Percentiles rank a stretch among this genome's conserved stretches.
Evolutionary conservation across 306 rosid species (phyloP).

Genomic region (Arachis stenosperma): DNA sequence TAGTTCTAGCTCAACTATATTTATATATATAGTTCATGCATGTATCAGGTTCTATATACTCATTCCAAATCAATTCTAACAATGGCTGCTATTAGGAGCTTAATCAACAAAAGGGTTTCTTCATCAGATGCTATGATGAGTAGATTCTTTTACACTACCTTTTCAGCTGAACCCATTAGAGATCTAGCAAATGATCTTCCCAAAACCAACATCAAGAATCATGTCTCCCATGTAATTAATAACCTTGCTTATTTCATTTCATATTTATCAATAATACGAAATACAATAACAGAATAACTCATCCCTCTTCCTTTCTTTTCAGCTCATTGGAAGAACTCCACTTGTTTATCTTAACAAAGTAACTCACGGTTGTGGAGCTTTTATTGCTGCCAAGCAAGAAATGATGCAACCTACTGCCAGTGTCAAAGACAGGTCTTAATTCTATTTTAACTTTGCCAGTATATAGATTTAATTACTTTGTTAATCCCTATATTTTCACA

Average conservation of each 20-base stretch:
- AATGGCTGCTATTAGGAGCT: not conserved
- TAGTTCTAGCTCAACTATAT: too few species aligned
- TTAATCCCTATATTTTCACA: too few species aligned
- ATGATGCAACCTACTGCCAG: slow-evolving; percentile 98
- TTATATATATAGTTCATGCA: too few species aligned
- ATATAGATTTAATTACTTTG: not conserved
- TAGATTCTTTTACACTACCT: not conserved
- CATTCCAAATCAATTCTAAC: not conserved
- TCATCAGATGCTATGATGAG: not conserved
- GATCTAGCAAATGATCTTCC: slow-evolving; percentile 84
- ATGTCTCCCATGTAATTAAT: slow-evolving; percentile 65
- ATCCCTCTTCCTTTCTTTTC: slow-evolving; percentile 21
- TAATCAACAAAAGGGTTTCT: not conserved
- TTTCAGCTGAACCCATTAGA: slow-evolving; percentile 45
- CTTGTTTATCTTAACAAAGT: slow-evolving; percentile 91
- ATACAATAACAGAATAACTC: too few species aligned
- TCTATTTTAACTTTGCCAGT: not conserved
- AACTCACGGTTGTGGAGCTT: slow-evolving; percentile 91
- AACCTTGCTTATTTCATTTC: not conserved
- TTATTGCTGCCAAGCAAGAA: slow-evolving; percentile 96
- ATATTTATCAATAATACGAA: too few species aligned
- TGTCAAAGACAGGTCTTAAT: slow-evolving; percentile 81
- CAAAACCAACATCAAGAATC: slow-evolving; percentile 65
- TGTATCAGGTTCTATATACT: not conserved
- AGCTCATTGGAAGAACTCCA: slow-evolving; percentile 94